phyloP scores from a whole-genome alignment of 2,329 filamentous ascomycete species.

The Ophioceras dolichostomum region DNA sequence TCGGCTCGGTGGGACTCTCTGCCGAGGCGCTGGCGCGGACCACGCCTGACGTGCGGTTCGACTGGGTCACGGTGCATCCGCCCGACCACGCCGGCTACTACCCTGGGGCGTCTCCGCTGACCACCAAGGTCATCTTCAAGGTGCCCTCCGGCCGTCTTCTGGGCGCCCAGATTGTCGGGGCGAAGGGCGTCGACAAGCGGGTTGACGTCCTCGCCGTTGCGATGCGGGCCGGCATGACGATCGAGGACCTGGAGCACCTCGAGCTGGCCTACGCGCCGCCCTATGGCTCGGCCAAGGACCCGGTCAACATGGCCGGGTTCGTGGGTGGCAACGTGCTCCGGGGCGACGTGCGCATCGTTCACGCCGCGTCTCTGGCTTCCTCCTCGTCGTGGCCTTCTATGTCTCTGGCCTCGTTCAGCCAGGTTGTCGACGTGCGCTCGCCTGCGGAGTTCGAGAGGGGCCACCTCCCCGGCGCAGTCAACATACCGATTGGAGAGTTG shows the following conservation, averaged over 20 bases:
- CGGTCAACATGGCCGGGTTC: slow-evolving; percentile 16
- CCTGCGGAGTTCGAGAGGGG: slow-evolving; percentile 5
- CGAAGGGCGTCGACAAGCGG: slow-evolving; percentile 10
- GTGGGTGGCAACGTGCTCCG: slow-evolving; percentile 13
- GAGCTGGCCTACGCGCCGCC: slow-evolving; percentile 15
- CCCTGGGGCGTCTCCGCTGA: slow-evolving; percentile 10
- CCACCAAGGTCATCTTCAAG: slow-evolving; percentile 11
- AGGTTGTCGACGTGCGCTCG: slow-evolving; percentile 7
- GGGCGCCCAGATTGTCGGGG: slow-evolving; percentile 11
- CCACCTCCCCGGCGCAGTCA: slow-evolving; percentile 5
- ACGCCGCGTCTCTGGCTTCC: slow-evolving; percentile 7
- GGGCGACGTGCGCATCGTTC: slow-evolving; percentile 12
- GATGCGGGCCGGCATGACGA: slow-evolving; percentile 12
- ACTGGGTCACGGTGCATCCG: slow-evolving; percentile 14
- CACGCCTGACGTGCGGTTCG: slow-evolving; percentile 1
- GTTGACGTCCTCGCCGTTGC: slow-evolving; percentile 13
- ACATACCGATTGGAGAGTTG: slow-evolving; percentile 6
- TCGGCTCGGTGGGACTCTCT: slow-evolving; percentile 11
- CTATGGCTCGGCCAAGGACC: slow-evolving; percentile 13
- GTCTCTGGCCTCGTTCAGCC: neutral
- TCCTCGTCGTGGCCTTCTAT: neutral
- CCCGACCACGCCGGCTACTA: slow-evolving; percentile 14
- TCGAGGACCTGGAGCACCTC: slow-evolving; percentile 14
- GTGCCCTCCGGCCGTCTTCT: slow-evolving; percentile 9
- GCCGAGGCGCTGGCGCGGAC: slow-evolving; percentile 4